Base-by-base conservation (phyloP, 177 flowering plant species). In the Tripterygium wilfordii region DNA sequence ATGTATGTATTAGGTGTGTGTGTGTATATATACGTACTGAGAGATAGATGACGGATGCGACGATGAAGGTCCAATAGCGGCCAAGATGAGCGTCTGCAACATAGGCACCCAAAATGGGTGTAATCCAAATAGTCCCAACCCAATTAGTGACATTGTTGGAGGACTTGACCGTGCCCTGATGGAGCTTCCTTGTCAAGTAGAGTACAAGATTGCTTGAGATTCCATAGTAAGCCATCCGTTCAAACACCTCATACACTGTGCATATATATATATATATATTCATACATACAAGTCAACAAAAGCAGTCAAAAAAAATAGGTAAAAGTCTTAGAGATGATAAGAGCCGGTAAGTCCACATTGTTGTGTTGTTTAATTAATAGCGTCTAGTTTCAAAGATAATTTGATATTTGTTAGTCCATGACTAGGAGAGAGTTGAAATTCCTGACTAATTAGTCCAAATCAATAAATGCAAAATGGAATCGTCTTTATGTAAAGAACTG, bases 211-310 rank as follows among this genome's bases (percentile, higher is more conserved):
- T 85, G 23, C 87, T 63, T 21, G 85, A 60, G 53, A 85, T 80
- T 6, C 94, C 94, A 45, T 85, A 74, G 33, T 74, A 85, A 0
- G 94, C 89, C 83, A 85, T 70, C 16, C 94, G 53, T 56, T 85
- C 94, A 47, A 77, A 79, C 32, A 76, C 71, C 48, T 84, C 92
- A 50, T 81, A 81, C 30, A 65, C 88, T 84, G 62, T 44, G 43
- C 20, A 21, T 27, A 5, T 2, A 31, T 5, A 35, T 8, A 33
- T 3, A 10, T n/a, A 24, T n/a, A n/a, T n/a, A n/a, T n/a, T n/a
- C n/a, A n/a, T n/a, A n/a, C n/a, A n/a, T n/a, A n/a, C n/a, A n/a
- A n/a, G n/a, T n/a, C n/a, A n/a, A n/a, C n/a, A n/a, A n/a, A 32
- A 20, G 15, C 10, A 2, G 25, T 45, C 33, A 45, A 20, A 45